Percentiles rank a stretch among this genome's conserved stretches.
Evolutionary conservation across 441 rosid species (phyloP).

Genomic region (Macaranga tanarius): DNA sequence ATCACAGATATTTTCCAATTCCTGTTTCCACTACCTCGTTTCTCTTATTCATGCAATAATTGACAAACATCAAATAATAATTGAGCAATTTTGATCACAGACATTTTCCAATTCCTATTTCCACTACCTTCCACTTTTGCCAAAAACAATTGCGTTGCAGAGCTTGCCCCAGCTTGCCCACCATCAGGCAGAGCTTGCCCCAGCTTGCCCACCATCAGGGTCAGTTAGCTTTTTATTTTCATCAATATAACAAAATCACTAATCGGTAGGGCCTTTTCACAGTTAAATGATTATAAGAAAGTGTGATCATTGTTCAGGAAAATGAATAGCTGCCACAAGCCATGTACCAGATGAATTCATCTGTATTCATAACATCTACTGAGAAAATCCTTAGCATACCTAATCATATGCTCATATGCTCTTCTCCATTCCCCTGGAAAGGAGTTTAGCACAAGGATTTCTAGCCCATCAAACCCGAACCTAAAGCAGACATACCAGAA

Average conservation of each 20-base stretch:
- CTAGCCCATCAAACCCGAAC: background rate
- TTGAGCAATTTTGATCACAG: too few species aligned
- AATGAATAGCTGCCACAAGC: background rate
- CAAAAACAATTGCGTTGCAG: background rate
- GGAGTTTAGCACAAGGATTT: background rate
- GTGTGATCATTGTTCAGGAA: background rate
- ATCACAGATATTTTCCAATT: too few species aligned
- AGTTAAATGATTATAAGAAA: background rate
- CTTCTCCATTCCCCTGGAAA: background rate
- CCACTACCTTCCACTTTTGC: too few species aligned
- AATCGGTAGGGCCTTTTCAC: background rate
- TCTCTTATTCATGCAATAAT: too few species aligned
- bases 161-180: background rate
- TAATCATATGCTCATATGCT: background rate
- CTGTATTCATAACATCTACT: background rate
- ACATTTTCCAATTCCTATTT: too few species aligned
- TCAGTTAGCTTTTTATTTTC: background rate
- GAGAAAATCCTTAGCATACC: background rate
- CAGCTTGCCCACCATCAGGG: background rate
- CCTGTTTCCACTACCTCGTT: too few species aligned
- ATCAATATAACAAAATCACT: background rate
- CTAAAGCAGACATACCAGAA: background rate
- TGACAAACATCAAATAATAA: too few species aligned
- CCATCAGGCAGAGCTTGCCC: background rate
- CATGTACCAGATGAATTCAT: background rate